A percentile compares a stretch with the other conserved stretches of the same genome.
These are phyloP conservation scores for Monosporascus ibericus DNA, from an alignment of 2,329 filamentous ascomycete species.

Conservation along the genomic window DNA sequence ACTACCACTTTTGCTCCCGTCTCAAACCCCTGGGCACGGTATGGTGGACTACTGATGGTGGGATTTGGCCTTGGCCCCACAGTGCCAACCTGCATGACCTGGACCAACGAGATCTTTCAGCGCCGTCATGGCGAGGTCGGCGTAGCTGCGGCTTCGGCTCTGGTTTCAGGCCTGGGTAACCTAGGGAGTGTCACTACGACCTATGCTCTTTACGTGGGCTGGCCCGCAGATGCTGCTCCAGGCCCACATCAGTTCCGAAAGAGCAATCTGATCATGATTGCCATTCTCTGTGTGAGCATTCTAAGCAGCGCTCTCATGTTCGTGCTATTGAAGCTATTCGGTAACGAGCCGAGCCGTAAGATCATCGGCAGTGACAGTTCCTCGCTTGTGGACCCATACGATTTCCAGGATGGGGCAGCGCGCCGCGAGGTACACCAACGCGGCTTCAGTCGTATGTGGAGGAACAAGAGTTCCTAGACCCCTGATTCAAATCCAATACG, in stretches of 20 bases:
- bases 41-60: conserved; percentile 82
- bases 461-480: conserved; percentile 24
- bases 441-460: conserved; percentile 44
- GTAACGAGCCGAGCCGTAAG: conserved; percentile 46
- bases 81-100: conserved; percentile 89
- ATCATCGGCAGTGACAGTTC: conserved; percentile 30
- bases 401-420: conserved; percentile 55
- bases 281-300: conserved; percentile 74
- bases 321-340: conserved; percentile 53
- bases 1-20: conserved; percentile 68
- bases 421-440: conserved; percentile 51
- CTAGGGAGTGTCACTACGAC: conserved; percentile 81
- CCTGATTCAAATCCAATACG: not conserved
- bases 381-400: conserved; percentile 32
- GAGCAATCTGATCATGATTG: conserved; percentile 85
- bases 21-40: conserved; percentile 70
- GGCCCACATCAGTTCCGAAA: conserved; percentile 69
- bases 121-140: conserved; percentile 83
- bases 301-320: conserved; percentile 65
- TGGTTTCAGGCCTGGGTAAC: conserved; percentile 84
- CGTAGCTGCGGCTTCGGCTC: conserved; percentile 76
- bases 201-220: conserved; percentile 83
- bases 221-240: conserved; percentile 66
- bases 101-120: conserved; percentile 89
- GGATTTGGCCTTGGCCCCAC: conserved; percentile 88